phyloP scores from a whole-genome alignment of 345 rosid genomes.

The Cardamine chenopodiifolia region DNA sequence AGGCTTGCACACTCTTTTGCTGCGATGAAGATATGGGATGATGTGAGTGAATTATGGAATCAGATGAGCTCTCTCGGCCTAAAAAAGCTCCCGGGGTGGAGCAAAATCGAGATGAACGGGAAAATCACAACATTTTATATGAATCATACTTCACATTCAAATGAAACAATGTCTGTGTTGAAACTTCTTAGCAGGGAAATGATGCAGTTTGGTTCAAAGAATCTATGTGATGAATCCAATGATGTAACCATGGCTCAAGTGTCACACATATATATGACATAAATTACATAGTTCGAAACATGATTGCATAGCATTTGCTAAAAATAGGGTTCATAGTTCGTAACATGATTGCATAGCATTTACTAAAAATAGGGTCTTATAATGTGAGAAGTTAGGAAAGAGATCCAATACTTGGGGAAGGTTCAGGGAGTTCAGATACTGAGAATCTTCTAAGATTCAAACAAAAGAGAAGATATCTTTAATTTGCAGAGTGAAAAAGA shows the following conservation, averaged over 20 bases:
- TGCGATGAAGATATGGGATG: slow-evolving; percentile 59
- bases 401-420: slow-evolving; percentile 39
- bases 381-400: slow-evolving; percentile 2
- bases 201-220: slow-evolving; percentile 33
- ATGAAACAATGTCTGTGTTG: slow-evolving; percentile 48
- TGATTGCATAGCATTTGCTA: background rate
- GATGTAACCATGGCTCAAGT: background rate
- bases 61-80: slow-evolving; percentile 59
- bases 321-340: slow-evolving; percentile 5
- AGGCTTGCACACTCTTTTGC: slow-evolving; percentile 64
- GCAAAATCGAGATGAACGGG: slow-evolving; percentile 54
- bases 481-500: too few species aligned
- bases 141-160: slow-evolving; percentile 54
- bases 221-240: background rate
- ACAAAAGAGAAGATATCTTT: slow-evolving; percentile 22
- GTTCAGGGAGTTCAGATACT: slow-evolving; percentile 30
- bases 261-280: slow-evolving; percentile 1
- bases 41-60: slow-evolving; percentile 54
- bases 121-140: slow-evolving; percentile 50
- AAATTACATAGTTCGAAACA: background rate
- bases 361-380: slow-evolving; percentile 35
- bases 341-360: background rate
- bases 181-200: slow-evolving; percentile 46
- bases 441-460: slow-evolving; percentile 33
- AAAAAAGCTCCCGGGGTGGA: slow-evolving; percentile 66